Base-by-base conservation (phyloP, 2,329 filamentous ascomycete species). In the Cytospora schulzeri region DNA sequence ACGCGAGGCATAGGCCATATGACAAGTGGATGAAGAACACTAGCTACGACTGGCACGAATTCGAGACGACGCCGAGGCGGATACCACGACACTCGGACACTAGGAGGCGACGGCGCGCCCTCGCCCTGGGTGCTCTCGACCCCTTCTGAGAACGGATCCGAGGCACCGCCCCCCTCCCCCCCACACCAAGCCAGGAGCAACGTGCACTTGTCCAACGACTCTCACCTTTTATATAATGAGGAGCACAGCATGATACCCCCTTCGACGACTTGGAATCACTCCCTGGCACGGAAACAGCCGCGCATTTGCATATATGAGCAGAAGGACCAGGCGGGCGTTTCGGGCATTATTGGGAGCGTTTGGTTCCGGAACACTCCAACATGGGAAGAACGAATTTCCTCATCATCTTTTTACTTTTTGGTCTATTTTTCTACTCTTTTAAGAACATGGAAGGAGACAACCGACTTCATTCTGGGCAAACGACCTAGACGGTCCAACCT, bases 1-100 rank as follows among this genome's bases (percentile, higher is more conserved):
- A 50, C 51, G 33, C 62, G 1, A 52, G 56, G 29, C 55, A 54
- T 8, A 64, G 54, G 28, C 51, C 55, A 6, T 65, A 67, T 31
- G 45, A 58, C 63, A 59, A 62, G 14, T 59, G 63, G 41, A 62
- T 60, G 26, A 55, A 61, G 15, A 65, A 64, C 22, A 51, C 26
- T 4, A 69, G 59, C 11, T 66, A 65, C 35, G 72, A 74, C 65
- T 74, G 72, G 72, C 68, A 70, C n/a, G 53, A 67, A 9, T 71
- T 70, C 53, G 70, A 60, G 22, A 61, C 57, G n/a, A 64, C 66
- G 19, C 60, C 66, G 22, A 63, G 64, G 35, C 53, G 55, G 15
- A 58, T 57, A 48, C 60, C 57, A 26, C 66, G 62, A 33, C 55
- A 67, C 24, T 68, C 62, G 3, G 60, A 60, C 19, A 64, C 62